Percentiles rank a stretch among this genome's conserved stretches.
These are phyloP conservation scores for Kodamaea leandrae DNA, from an alignment of 805 yeast genomes.

Conservation along the genomic window DNA sequence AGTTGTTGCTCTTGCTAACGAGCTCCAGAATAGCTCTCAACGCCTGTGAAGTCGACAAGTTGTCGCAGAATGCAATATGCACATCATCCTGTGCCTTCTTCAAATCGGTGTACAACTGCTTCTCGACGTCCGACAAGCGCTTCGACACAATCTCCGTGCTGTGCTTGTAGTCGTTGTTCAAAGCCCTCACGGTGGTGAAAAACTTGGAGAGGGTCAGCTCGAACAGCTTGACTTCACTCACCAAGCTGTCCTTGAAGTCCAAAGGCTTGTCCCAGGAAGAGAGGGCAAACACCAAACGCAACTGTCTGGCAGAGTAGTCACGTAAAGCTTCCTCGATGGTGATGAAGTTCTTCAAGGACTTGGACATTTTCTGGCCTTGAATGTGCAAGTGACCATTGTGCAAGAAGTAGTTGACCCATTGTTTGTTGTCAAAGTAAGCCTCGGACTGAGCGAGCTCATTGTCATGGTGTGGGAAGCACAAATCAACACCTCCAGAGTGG, in stretches of 20 bases:
- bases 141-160: constrained; percentile 52
- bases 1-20: constrained; percentile 68
- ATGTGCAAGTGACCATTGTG: constrained; percentile 98
- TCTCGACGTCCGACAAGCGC: constrained; percentile 56
- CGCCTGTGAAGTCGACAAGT: constrained; percentile 75
- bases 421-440: constrained; percentile 82
- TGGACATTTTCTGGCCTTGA: constrained; percentile 98
- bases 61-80: constrained; percentile 83
- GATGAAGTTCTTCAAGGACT: constrained; percentile 90
- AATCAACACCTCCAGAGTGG: constrained; percentile 95
- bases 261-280: constrained; percentile 91
- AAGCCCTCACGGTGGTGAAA: constrained; percentile 83
- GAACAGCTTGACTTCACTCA: constrained; percentile 70
- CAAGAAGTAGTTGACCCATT: constrained; percentile 96
- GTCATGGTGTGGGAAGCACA: constrained; percentile 98
- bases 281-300: constrained; percentile 86
- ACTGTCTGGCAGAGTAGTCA: constrained; percentile 71
- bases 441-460: constrained; percentile 97
- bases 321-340: constrained; percentile 87
- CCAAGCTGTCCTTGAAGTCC: constrained; percentile 82
- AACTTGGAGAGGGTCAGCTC: constrained; percentile 79
- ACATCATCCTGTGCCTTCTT: constrained; percentile 53
- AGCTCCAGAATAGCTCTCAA: constrained; percentile 64
- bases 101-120: constrained; percentile 51
- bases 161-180: constrained; percentile 62